Evolutionary conservation across 2,329 filamentous ascomycete species (phyloP).

Genomic region (Dichotomopilus funicola): DNA sequence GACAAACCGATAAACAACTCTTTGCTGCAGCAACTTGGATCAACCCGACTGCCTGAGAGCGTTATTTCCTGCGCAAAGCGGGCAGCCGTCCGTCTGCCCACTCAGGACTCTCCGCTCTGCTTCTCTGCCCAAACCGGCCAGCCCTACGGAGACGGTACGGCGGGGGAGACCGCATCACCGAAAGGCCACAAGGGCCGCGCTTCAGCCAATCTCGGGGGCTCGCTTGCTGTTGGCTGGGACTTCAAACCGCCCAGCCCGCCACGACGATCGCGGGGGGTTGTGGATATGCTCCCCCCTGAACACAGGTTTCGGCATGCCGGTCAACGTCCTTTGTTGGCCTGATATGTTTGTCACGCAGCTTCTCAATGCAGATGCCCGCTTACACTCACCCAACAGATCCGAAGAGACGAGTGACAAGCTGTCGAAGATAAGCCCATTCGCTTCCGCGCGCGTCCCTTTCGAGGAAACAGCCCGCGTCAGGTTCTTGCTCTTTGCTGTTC

Average conservation of each 20-base stretch:
- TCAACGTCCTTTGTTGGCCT: too few relatives aligned
- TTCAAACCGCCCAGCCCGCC: not conserved
- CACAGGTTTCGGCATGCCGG: too few relatives aligned
- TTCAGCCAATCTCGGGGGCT: constrained; percentile 1
- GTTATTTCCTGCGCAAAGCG: not conserved
- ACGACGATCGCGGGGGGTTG: not conserved
- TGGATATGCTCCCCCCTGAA: too few relatives aligned
- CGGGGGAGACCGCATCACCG: not conserved
- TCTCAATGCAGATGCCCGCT: too few relatives aligned
- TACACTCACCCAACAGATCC: too few relatives aligned
- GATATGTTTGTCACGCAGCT: not conserved
- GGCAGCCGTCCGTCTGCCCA: too few relatives aligned
- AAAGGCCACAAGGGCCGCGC: constrained; percentile 2
- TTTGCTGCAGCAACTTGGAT: not conserved
- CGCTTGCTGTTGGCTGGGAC: not conserved
- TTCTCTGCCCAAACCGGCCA: constrained; percentile 4
- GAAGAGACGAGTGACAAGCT: too few relatives aligned
- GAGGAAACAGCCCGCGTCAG: too few relatives aligned
- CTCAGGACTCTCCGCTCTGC: not conserved
- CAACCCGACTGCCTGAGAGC: not conserved
- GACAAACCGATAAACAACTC: not conserved
- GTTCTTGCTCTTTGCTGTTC: too few relatives aligned
- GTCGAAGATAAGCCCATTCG: too few relatives aligned
- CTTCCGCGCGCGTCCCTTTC: too few relatives aligned
- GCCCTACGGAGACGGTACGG: constrained; percentile 5